These are phyloP conservation scores for Lathyrus sativus DNA, from an alignment of 306 rosid species.

Conservation along the genomic window DNA sequence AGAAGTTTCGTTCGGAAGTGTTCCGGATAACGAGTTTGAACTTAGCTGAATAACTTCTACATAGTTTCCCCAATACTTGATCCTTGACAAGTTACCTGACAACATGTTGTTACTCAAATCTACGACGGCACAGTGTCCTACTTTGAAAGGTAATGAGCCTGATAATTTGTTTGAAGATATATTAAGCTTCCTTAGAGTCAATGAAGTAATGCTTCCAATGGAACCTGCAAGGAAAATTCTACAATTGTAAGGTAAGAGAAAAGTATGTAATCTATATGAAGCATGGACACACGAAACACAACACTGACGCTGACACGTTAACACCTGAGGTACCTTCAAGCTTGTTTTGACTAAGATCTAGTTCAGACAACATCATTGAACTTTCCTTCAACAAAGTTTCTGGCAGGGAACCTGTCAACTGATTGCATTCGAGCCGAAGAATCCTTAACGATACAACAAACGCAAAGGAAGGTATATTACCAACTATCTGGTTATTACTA, in stretches of 20 bases:
- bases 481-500: conserved; percentile 63
- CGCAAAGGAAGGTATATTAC: conserved; percentile 65
- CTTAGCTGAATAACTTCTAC: conserved; percentile 70
- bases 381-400: conserved; percentile 68
- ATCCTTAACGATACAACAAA: conserved; percentile 71
- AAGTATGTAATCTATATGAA: not conserved
- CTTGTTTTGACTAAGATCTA: conserved; percentile 74
- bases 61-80: conserved; percentile 75
- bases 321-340: conserved; percentile 60
- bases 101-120: conserved; percentile 76
- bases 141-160: conserved; percentile 67
- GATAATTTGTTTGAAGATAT: conserved; percentile 72
- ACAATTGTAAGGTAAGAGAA: conserved; percentile 26
- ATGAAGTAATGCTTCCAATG: conserved; percentile 67
- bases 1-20: conserved; percentile 54
- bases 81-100: conserved; percentile 63
- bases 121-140: conserved; percentile 62
- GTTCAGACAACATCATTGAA: conserved; percentile 73
- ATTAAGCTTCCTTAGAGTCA: conserved; percentile 71
- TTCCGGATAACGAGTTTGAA: conserved; percentile 65
- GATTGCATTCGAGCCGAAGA: conserved; percentile 68
- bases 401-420: conserved; percentile 63
- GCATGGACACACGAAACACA: too few species aligned
- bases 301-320: too few species aligned
- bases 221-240: conserved; percentile 60